Evolutionary conservation across 129 eudicot genomes (phyloP).

Genomic region (Ambrosia trifida): DNA sequence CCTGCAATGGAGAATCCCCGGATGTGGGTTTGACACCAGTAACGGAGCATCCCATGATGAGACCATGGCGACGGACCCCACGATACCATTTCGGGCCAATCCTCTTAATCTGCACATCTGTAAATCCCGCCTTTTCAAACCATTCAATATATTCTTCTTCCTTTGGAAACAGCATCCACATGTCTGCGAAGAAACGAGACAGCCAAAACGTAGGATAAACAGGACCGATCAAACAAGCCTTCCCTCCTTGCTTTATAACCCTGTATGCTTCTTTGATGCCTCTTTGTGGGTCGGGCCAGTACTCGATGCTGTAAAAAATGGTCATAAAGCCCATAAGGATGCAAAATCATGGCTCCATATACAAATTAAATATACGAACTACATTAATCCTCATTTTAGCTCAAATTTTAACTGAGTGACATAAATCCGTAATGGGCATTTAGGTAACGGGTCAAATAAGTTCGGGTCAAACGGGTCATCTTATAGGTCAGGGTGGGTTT

Average conservation of each 20-base stretch:
- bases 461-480: no score
- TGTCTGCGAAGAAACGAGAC: constrained; percentile 95
- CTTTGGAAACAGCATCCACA: constrained; percentile 97
- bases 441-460: no score
- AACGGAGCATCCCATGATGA: constrained; percentile 96
- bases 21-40: constrained; percentile 81
- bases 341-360: constrained; percentile 5
- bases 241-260: constrained; percentile 82
- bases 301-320: constrained; percentile 69
- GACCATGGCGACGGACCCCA: constrained; percentile 97
- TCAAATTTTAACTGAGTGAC: background rate
- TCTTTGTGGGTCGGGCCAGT: constrained; percentile 99
- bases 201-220: constrained; percentile 92
- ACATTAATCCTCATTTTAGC: background rate
- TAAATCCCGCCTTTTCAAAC: constrained; percentile 90
- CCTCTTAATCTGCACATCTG: constrained; percentile 79
- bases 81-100: constrained; percentile 98
- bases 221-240: constrained; percentile 96
- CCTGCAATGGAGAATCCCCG: constrained; percentile 96
- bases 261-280: constrained; percentile 98
- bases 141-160: constrained; percentile 97
- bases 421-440: background rate
- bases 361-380: background rate
- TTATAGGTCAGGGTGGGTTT: no score
- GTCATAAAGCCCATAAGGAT: constrained; percentile 23